A percentile compares a stretch with the other conserved stretches of the same genome.
Conservation (phyloP, 2,329 filamentous ascomycete genomes). For the Cladosporium sphaerospermum region DNA sequence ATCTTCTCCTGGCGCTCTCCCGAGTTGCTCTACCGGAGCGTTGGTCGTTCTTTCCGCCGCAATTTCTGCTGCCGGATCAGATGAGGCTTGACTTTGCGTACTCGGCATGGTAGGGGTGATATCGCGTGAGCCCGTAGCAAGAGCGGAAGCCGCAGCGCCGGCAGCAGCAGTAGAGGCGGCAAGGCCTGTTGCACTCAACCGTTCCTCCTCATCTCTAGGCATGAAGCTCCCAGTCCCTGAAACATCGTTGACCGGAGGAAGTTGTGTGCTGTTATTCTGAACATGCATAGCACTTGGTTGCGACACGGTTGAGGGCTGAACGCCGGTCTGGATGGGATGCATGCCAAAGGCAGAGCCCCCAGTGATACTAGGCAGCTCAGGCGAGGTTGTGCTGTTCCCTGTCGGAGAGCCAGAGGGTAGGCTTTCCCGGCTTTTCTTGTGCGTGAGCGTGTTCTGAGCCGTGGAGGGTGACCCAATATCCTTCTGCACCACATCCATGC, state of each 20-base stretch:
- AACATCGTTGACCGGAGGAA: constrained; percentile 40
- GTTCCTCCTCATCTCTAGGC: constrained; percentile 5
- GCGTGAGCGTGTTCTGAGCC: not conserved
- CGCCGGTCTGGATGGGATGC: not conserved
- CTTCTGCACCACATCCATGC: constrained; percentile 44
- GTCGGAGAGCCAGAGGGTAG: constrained; percentile 10
- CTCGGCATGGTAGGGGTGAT: not conserved
- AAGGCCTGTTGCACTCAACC: constrained; percentile 4
- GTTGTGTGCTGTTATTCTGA: constrained; percentile 29
- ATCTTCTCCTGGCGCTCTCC: constrained; percentile 1
- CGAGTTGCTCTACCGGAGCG: constrained; percentile 6
- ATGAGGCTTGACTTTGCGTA: not conserved
- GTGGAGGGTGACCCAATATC: constrained; percentile 8
- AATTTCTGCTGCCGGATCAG: constrained; percentile 7
- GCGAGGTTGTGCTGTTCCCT: constrained; percentile 5
- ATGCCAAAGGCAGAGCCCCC: not conserved
- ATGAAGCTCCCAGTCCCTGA: constrained; percentile 37
- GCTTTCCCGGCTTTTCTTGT: constrained; percentile 7
- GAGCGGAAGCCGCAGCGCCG: not conserved
- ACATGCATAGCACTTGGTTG: not conserved
- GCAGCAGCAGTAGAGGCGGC: constrained; percentile 7
- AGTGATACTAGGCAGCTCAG: not conserved
- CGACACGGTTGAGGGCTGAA: not conserved
- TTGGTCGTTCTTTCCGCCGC: constrained; percentile 1
- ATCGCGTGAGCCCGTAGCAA: constrained; percentile 1